Base-by-base conservation (phyloP, 2,329 filamentous ascomycete species). In the Fusarium xylarioides region DNA sequence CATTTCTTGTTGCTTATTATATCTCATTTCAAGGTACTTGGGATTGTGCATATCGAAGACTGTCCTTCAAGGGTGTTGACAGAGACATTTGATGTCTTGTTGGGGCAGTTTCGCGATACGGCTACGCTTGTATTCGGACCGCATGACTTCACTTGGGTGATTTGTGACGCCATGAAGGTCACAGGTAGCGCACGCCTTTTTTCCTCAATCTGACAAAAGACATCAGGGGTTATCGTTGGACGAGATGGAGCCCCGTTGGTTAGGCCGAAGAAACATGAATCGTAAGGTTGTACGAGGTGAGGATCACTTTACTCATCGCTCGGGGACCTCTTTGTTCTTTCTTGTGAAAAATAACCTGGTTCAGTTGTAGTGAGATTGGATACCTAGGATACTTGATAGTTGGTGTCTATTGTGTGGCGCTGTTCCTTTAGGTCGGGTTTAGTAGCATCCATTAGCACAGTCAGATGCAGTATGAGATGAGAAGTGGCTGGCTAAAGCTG, bases 161-260 rank as follows among this genome's bases (percentile, higher is more conserved):
- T 76, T 77, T 66, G 68, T 78, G 76, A 78, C 76, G 75, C 76
- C 76, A 78, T 78, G 30, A 40, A 40, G 73, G 74, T 77, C 73
- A 77, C 73, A 77, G 53, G 76, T 47, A 65, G 66, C 73, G 62
- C 52, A 68, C 47, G 61, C 63, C 64, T 53, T 65, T 54, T 55
- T 42, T 55, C 66, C 37, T 28, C 53, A 66, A 55, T 57, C 60
- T 57, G 58, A 55, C 38, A 58, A 52, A 61, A 63, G 61, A 46
- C 59, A 68, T 46, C 60, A 53, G 59, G 72, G 61, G 68, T 70
- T 43, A 55, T 52, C 54, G 65, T 69, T 69, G 58, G 66, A 71
- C 64, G 61, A 59, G 59, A 50, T 23, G 65, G 37, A 18, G 58
- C 35, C 44, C 58, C 58, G 32, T 52, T 35, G 19, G 30, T 43